These are phyloP conservation scores for Verbascum thapsus DNA, from an alignment of 257 asterid genomes.

Conservation along the genomic window DNA sequence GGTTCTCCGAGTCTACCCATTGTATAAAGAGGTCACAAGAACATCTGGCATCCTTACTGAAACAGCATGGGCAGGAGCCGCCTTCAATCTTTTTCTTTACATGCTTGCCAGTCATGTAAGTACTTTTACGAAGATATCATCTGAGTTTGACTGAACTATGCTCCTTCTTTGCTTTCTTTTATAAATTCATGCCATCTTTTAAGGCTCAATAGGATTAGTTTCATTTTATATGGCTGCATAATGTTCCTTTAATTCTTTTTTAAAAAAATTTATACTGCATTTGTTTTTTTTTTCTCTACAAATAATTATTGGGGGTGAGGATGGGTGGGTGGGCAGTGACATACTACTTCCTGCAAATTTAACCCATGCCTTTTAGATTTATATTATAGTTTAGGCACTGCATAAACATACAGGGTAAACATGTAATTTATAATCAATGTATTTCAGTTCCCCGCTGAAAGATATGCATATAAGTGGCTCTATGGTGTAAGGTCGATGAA, in stretches of 20 bases:
- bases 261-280: neutral
- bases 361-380: too few relatives aligned
- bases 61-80: constrained; percentile 99
- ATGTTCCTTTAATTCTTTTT: neutral
- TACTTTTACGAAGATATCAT: constrained; percentile 15
- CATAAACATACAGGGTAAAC: too few relatives aligned
- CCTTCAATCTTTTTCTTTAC: constrained; percentile 75
- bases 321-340: neutral
- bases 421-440: too few relatives aligned
- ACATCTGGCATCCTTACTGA: constrained; percentile 91
- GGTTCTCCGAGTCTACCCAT: constrained; percentile 67
- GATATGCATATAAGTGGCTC: too few relatives aligned
- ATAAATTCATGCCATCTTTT: neutral
- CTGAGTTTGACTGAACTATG: neutral
- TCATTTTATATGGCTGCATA: neutral
- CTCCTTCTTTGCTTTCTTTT: constrained; percentile 5
- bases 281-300: neutral
- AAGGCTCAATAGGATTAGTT: neutral
- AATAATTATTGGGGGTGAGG: neutral
- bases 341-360: too few relatives aligned
- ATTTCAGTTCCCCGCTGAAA: too few relatives aligned
- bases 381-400: too few relatives aligned
- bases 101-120: constrained; percentile 98
- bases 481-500: too few relatives aligned
- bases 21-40: constrained; percentile 82